Evolutionary conservation across 805 yeast genomes (phyloP).

Genomic region (Jamesozyma lodderae): DNA sequence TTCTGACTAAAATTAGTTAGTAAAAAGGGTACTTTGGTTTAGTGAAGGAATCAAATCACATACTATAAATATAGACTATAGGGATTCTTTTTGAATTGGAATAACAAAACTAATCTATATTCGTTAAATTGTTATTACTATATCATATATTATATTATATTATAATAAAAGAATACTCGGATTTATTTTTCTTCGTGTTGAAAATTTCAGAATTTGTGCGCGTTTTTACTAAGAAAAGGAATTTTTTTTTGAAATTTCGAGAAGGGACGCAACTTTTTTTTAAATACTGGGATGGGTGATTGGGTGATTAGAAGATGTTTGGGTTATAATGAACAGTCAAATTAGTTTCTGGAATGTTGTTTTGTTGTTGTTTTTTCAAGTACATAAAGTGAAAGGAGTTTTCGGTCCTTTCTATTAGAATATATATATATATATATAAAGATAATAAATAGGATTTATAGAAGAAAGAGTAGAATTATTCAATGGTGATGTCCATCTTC

Average conservation of each 20-base stretch:
- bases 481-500: constrained; percentile 35
- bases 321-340: not conserved
- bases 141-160: too few species aligned
- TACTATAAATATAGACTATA: constrained; percentile 2
- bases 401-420: too few species aligned
- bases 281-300: not conserved
- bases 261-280: too few species aligned
- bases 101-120: too few species aligned
- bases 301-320: not conserved
- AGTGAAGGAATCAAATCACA: not conserved
- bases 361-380: constrained; percentile 1
- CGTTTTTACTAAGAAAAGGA: too few species aligned
- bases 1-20: constrained; percentile 13
- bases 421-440: not conserved
- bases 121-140: too few species aligned
- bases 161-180: too few species aligned
- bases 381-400: too few species aligned
- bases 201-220: too few species aligned
- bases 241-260: too few species aligned
- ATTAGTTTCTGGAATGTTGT: too few species aligned
- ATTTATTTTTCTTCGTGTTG: too few species aligned
- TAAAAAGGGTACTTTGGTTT: not conserved
- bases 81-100: not conserved
- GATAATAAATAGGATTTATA: not conserved
- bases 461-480: not conserved